Percentiles rank a stretch among this genome's conserved stretches.
Conservation (phyloP, 345 rosid species). For the Anastatica hierochuntica region DNA sequence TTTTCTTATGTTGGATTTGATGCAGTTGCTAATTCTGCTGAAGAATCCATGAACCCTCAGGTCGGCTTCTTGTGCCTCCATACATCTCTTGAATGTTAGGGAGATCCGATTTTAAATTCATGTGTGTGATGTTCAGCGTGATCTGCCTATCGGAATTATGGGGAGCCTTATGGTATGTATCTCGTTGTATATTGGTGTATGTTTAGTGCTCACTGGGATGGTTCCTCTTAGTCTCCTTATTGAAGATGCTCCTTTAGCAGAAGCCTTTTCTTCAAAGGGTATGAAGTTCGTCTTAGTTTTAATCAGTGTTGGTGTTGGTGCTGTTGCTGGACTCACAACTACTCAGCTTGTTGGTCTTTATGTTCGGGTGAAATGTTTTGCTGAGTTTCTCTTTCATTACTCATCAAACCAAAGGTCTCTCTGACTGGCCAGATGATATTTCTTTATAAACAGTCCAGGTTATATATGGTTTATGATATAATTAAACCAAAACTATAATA, state of each 20-base stretch:
- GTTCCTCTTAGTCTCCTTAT: slow-evolving; percentile 60
- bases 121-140: slow-evolving; percentile 42
- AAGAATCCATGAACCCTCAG: slow-evolving; percentile 91
- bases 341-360: slow-evolving; percentile 91
- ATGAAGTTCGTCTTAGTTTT: slow-evolving; percentile 66
- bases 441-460: slow-evolving; percentile 59
- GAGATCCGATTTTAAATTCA: slow-evolving; percentile 7
- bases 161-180: slow-evolving; percentile 81
- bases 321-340: slow-evolving; percentile 95
- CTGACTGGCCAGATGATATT: slow-evolving; percentile 12
- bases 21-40: slow-evolving; percentile 95
- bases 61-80: no score
- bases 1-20: slow-evolving; percentile 98
- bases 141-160: slow-evolving; percentile 78
- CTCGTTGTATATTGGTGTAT: slow-evolving; percentile 67
- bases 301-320: slow-evolving; percentile 85
- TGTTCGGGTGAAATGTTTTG: slow-evolving; percentile 73
- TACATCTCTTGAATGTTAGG: neutral
- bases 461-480: slow-evolving; percentile 41
- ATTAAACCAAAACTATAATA: neutral
- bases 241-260: slow-evolving; percentile 88
- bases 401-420: slow-evolving; percentile 2
- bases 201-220: slow-evolving; percentile 96
- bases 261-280: slow-evolving; percentile 79
- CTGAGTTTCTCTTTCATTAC: neutral